Conservation (phyloP, 1,284 basidiomycete species). For the Psilocybe mexicana region DNA sequence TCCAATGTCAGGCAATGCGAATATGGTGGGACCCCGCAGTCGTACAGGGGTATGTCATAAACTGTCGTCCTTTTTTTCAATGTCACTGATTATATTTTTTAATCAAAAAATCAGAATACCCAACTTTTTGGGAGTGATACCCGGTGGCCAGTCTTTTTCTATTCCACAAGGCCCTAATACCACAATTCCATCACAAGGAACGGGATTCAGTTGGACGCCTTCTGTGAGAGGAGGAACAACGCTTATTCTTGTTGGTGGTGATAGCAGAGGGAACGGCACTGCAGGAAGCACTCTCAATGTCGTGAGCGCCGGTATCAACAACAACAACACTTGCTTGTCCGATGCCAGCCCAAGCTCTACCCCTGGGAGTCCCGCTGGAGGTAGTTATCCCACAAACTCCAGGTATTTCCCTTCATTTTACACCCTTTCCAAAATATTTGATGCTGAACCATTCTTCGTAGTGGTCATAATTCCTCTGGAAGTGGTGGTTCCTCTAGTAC, state of each 20-base stretch:
- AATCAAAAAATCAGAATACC: slow-evolving; percentile 41
- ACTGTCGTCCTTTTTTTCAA: slow-evolving; percentile 1
- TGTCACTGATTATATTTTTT: slow-evolving; percentile 1
- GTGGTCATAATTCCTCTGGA: slow-evolving; percentile 2
- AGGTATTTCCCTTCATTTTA: slow-evolving; percentile 21
- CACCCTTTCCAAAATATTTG: background rate
- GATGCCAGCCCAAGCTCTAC: slow-evolving; percentile 70
- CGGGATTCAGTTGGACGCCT: slow-evolving; percentile 70
- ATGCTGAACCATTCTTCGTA: background rate
- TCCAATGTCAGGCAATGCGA: slow-evolving; percentile 59
- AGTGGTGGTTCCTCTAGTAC: slow-evolving; percentile 41
- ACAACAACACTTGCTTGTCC: slow-evolving; percentile 55
- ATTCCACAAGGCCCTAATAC: slow-evolving; percentile 52
- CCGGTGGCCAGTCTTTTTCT: slow-evolving; percentile 72
- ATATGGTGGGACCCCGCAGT: slow-evolving; percentile 59
- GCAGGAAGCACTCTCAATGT: slow-evolving; percentile 63
- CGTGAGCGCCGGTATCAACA: slow-evolving; percentile 49
- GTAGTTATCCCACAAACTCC: slow-evolving; percentile 60
- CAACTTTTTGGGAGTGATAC: slow-evolving; percentile 71
- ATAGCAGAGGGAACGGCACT: slow-evolving; percentile 62
- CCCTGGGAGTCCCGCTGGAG: slow-evolving; percentile 73
- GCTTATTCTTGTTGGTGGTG: slow-evolving; percentile 65
- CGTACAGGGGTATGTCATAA: slow-evolving; percentile 54
- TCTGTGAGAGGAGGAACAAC: slow-evolving; percentile 62
- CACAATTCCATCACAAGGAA: slow-evolving; percentile 44